These are phyloP conservation scores for Solidago caesia DNA, from an alignment of 129 eudicot genomes.

Conservation along the genomic window DNA sequence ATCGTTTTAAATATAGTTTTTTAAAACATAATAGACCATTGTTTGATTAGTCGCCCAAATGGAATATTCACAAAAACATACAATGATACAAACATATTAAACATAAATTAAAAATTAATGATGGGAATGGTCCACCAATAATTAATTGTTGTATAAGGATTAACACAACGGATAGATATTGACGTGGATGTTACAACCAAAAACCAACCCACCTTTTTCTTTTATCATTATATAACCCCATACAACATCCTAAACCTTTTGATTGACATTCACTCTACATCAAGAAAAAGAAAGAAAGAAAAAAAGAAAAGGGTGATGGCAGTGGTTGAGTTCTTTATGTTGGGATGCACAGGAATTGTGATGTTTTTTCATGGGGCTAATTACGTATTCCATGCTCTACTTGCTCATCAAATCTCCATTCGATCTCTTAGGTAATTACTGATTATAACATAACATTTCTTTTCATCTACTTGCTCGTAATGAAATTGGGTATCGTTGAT, in stretches of 20 bases:
- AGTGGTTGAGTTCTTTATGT: slow-evolving; percentile 48
- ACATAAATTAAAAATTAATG: too few relatives aligned
- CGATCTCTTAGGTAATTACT: slow-evolving; percentile 56
- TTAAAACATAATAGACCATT: too few relatives aligned
- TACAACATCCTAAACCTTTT: not conserved
- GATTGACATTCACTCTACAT: slow-evolving; percentile 3
- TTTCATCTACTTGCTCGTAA: not conserved
- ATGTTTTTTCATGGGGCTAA: slow-evolving; percentile 71
- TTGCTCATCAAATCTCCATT: slow-evolving; percentile 45
- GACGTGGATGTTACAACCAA: not conserved
- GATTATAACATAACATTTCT: not conserved
- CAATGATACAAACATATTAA: not conserved
- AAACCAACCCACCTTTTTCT: not conserved
- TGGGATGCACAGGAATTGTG: slow-evolving; percentile 66
- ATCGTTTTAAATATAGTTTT: too few relatives aligned
- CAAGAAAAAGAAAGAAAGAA: not conserved
- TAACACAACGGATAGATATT: slow-evolving; percentile 19
- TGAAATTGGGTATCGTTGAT: too few relatives aligned
- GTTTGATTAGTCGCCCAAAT: too few relatives aligned
- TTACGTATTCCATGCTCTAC: slow-evolving; percentile 58
- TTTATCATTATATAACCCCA: not conserved
- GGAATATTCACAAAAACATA: too few relatives aligned
- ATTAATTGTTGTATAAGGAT: not conserved
- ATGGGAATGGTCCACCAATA: not conserved
- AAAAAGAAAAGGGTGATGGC: not conserved